These are phyloP conservation scores for Paratinospora sagittata DNA, from an alignment of 164 flowering plant species.

Conservation along the genomic window DNA sequence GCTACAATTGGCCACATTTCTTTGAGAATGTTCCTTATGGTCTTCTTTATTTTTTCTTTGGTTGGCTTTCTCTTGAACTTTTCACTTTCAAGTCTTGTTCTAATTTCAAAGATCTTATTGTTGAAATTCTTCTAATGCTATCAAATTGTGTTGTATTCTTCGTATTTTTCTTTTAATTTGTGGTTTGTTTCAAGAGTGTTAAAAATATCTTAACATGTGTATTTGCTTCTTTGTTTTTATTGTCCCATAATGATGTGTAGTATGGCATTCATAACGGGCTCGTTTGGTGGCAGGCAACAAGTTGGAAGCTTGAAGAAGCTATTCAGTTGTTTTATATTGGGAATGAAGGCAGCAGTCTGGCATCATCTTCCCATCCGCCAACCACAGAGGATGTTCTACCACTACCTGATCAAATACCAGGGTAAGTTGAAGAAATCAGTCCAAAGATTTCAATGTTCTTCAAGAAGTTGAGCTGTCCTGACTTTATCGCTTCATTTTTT, in stretches of 20 bases:
- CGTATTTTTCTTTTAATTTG: no score
- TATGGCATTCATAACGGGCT: slow-evolving; percentile 7
- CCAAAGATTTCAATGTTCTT: background rate
- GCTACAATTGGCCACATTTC: no score
- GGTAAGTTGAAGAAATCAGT: slow-evolving; percentile 26
- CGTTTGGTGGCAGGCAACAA: slow-evolving; percentile 58
- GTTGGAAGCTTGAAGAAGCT: slow-evolving; percentile 97
- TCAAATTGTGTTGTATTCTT: no score
- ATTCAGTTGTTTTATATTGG: slow-evolving; percentile 81
- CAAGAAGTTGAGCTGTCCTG: background rate
- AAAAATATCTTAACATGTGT: background rate
- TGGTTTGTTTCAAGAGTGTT: no score
- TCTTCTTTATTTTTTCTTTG: no score
- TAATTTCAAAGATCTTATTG: no score
- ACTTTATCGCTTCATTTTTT: background rate
- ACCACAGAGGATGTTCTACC: slow-evolving; percentile 27
- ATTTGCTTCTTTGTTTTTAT: background rate
- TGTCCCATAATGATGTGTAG: background rate
- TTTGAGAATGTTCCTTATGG: no score
- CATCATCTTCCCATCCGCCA: slow-evolving; percentile 32
- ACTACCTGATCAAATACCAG: slow-evolving; percentile 24
- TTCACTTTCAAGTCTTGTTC: no score
- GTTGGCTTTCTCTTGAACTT: no score
- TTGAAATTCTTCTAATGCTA: no score
- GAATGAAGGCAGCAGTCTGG: slow-evolving; percentile 46